Evolutionary conservation across 768 basidiomycete genomes (phyloP).

Genomic region (Boletus barrowsii): DNA sequence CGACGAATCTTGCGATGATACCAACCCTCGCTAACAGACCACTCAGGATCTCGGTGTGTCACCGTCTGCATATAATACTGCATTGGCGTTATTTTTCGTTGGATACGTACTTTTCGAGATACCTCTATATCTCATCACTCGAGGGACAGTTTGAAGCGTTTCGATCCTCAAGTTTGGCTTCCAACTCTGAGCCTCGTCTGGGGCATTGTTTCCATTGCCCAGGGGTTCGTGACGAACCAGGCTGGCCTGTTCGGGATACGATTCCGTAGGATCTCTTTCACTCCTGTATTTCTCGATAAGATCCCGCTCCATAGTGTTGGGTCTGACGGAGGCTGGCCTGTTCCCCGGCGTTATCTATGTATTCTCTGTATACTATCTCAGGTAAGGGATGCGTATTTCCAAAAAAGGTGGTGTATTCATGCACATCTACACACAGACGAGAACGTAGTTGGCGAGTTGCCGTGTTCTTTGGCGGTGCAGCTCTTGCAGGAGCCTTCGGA

Average conservation of each 20-base stretch:
- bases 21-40: neutral
- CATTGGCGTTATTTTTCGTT: conserved; percentile 57
- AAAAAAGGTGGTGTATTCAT: neutral
- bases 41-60: conserved; percentile 50
- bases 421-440: conserved; percentile 36
- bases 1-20: neutral
- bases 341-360: conserved; percentile 58
- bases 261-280: conserved; percentile 38
- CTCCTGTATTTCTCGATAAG: neutral
- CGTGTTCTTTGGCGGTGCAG: conserved; percentile 60
- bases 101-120: conserved; percentile 61
- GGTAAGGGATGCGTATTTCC: conserved; percentile 26
- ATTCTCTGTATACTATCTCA: conserved; percentile 57
- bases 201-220: conserved; percentile 53
- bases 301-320: conserved; percentile 41
- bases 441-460: conserved; percentile 62
- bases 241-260: conserved; percentile 54
- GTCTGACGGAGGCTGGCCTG: conserved; percentile 56
- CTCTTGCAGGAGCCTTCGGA: conserved; percentile 63
- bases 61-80: conserved; percentile 52
- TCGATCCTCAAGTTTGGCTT: conserved; percentile 59
- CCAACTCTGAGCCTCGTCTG: conserved; percentile 56
- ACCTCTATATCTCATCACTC: conserved; percentile 27
- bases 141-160: conserved; percentile 48
- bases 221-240: conserved; percentile 54